Percentiles rank a stretch among this genome's conserved stretches.
phyloP scores from a whole-genome alignment of 352 stramenopile genomes.

The Globisporangium abappressorium region DNA sequence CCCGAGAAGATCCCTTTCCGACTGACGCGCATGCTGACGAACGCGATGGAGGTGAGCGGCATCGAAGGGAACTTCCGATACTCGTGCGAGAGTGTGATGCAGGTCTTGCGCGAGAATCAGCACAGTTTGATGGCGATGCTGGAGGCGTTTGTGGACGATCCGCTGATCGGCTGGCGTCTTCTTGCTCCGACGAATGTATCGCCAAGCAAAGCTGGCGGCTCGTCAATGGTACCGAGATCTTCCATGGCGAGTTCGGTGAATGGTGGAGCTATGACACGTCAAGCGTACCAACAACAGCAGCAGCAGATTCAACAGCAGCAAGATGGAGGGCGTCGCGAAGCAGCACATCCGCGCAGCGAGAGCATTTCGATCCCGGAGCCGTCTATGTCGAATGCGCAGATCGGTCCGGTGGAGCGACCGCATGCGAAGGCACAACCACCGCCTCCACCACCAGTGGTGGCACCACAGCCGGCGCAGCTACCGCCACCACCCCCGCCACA shows the following conservation, averaged over 20 bases:
- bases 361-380: conserved; percentile 58
- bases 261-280: neutral
- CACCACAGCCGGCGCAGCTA: neutral
- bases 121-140: conserved; percentile 99
- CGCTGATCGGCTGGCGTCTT: conserved; percentile 97
- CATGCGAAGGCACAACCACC: neutral
- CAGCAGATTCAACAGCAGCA: conserved; percentile 16
- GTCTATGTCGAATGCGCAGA: conserved; percentile 23
- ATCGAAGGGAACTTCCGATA: conserved; percentile 99
- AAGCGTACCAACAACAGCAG: conserved; percentile 15
- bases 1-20: conserved; percentile 99
- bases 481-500: conserved; percentile 4
- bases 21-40: conserved; percentile 98
- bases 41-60: conserved; percentile 97
- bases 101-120: conserved; percentile 95
- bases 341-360: conserved; percentile 35
- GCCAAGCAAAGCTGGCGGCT: conserved; percentile 32
- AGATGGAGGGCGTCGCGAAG: neutral
- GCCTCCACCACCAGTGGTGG: conserved; percentile 3
- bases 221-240: conserved; percentile 31
- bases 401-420: conserved; percentile 21
- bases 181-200: conserved; percentile 66
- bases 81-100: conserved; percentile 98
- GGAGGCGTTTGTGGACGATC: conserved; percentile 99
- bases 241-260: conserved; percentile 21